Conservation (phyloP, 257 asterid genomes). For the Salvia miltiorrhiza region DNA sequence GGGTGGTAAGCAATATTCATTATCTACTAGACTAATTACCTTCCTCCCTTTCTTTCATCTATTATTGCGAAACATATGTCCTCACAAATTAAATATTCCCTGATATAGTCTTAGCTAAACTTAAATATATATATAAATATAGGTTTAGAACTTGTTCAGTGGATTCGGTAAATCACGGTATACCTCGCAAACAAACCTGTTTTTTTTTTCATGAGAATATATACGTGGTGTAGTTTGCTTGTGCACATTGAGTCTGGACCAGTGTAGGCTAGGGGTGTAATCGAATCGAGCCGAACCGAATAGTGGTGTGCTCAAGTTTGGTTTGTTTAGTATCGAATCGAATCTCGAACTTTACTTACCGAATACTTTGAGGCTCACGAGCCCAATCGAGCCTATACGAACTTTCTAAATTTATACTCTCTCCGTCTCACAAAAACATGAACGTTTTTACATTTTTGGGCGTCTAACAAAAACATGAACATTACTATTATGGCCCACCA, state of each 20-base stretch:
- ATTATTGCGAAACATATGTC: background rate
- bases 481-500: too few species aligned
- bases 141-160: background rate
- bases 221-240: background rate
- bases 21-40: background rate
- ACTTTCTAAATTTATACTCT: too few species aligned
- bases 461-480: too few species aligned
- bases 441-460: too few species aligned
- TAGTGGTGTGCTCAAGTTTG: too few species aligned
- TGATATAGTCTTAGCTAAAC: background rate
- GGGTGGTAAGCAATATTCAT: slow-evolving; percentile 71
- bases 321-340: too few species aligned
- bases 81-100: background rate
- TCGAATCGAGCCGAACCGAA: too few species aligned
- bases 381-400: too few species aligned
- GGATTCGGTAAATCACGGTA: background rate
- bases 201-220: background rate
- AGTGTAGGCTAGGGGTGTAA: background rate
- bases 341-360: too few species aligned
- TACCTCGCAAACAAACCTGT: too few species aligned
- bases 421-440: too few species aligned
- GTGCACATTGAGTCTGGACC: background rate
- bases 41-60: background rate
- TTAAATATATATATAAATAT: background rate
- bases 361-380: too few species aligned